Evolutionary conservation across 1,139 yeast species (phyloP), one percentile per base, ranked within the genome.

Genomic region (Taphrina pruni): DNA sequence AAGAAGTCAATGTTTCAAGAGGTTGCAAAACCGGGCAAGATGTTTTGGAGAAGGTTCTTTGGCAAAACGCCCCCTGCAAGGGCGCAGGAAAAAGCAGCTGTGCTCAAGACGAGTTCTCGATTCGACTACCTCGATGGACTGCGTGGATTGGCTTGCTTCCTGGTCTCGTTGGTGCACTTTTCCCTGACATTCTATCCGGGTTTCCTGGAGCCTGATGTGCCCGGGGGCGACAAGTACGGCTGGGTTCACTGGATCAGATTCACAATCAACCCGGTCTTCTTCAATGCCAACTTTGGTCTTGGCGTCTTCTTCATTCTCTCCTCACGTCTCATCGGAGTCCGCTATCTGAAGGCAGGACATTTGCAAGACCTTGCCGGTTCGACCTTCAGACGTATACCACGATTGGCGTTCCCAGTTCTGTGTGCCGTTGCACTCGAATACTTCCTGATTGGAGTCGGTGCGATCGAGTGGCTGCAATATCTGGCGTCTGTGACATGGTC

Each of bases 271-370:
- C 67, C 67, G 26, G 20, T 64, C 43, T 64, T 64, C 50, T 55
- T 64, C 61, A 64, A 64, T 26, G 67, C 61, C 61, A 64, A 64
- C 39, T 64, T 64, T 35, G 67, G 61, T 20, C 55, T 64, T 41
- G 67, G 56, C n/a, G 56, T 64, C 61, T 64, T 64, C 61, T 64
- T 64, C 43, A 57, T 64, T n/a, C 67, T 64, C 11, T 64, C 67
- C 9, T 64, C 67, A 2, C 32, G 67, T 12, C 61, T 64, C 52
- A 64, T 64, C 46, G 67, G 67, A 14, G 61, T 64, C 8, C 60
- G 61, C 1, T 64, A 64, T 43, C 39, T 64, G 26, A 64, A 54
- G 26, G 46, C 56, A 8, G 67, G 67, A n/a, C 36, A 35, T 7
- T 43, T 64, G 14, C 60, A 56, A 48, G 67, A 64, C 32, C 52